These are phyloP conservation scores for Jaltomata sinuosa DNA, from an alignment of 257 asterid genomes.

Conservation along the genomic window DNA sequence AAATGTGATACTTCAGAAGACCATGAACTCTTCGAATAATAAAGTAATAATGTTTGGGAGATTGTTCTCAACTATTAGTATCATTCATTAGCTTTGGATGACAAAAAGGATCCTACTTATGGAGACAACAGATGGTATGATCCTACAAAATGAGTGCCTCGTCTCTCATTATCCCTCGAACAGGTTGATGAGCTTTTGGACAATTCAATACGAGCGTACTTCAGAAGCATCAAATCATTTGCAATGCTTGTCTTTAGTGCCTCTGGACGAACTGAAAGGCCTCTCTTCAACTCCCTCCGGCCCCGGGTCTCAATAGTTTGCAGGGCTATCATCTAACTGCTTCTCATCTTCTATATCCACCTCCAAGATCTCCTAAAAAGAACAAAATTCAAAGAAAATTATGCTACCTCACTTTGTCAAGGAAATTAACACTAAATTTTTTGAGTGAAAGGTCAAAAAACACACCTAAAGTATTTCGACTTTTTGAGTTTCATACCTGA, in stretches of 20 bases:
- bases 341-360: slow-evolving; percentile 91
- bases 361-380: slow-evolving; percentile 73
- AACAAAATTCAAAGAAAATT: background rate
- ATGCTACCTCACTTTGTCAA: background rate
- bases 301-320: slow-evolving; percentile 34
- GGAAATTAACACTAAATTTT: background rate
- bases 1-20: too few species aligned
- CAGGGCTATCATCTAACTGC: slow-evolving; percentile 96
- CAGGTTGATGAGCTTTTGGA: background rate
- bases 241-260: background rate
- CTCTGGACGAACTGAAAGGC: background rate
- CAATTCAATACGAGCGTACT: background rate
- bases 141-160: background rate
- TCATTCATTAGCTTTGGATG: background rate
- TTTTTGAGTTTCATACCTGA: too few species aligned
- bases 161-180: background rate
- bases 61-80: background rate
- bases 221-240: background rate
- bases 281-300: background rate
- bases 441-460: too few species aligned
- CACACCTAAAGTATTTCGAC: too few species aligned
- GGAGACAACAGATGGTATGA: background rate
- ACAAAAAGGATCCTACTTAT: background rate
- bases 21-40: too few species aligned
- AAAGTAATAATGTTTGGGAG: background rate